Evolutionary conservation across 2,329 filamentous ascomycete genomes (phyloP).

Genomic region (Beauveria brongniartii): DNA sequence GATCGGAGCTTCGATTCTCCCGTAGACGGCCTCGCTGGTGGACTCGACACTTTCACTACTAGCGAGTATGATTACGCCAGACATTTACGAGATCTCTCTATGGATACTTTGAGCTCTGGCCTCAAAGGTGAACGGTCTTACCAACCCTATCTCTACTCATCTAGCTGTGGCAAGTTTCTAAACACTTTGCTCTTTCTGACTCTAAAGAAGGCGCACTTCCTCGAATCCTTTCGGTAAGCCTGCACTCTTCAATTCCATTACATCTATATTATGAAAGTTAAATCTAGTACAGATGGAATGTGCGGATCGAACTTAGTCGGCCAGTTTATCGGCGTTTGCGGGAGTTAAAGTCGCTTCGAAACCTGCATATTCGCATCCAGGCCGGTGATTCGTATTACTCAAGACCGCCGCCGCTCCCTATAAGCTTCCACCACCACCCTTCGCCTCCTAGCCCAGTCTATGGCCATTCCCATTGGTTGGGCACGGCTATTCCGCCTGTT

Average conservation of each 20-base stretch:
- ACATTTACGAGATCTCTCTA: conserved; percentile 45
- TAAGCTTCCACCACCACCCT: conserved; percentile 8
- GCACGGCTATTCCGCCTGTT: conserved; percentile 16
- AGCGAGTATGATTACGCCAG: conserved; percentile 57
- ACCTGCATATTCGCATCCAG: conserved; percentile 52
- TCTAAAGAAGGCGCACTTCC: conserved; percentile 43
- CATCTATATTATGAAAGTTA: neutral
- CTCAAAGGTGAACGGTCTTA: conserved; percentile 46
- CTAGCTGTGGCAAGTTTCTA: conserved; percentile 55
- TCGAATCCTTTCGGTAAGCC: conserved; percentile 50
- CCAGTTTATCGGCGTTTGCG: conserved; percentile 51
- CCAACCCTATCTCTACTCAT: conserved; percentile 44
- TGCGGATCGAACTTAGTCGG: conserved; percentile 53
- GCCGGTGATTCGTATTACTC: conserved; percentile 47
- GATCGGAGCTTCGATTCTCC: conserved; percentile 41
- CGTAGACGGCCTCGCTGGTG: conserved; percentile 49
- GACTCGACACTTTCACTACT: conserved; percentile 53
- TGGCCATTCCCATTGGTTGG: conserved; percentile 19
- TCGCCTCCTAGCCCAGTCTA: conserved; percentile 1
- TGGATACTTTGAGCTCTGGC: conserved; percentile 47
- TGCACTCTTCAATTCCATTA: neutral
- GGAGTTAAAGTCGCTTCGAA: conserved; percentile 40
- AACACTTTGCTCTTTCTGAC: conserved; percentile 52
- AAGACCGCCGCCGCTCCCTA: conserved; percentile 35
- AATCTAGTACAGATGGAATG: conserved; percentile 45